Percentiles rank a stretch among this genome's conserved stretches.
Conservation (phyloP, 139 green algal genomes). For the Micractinium sp. region DNA sequence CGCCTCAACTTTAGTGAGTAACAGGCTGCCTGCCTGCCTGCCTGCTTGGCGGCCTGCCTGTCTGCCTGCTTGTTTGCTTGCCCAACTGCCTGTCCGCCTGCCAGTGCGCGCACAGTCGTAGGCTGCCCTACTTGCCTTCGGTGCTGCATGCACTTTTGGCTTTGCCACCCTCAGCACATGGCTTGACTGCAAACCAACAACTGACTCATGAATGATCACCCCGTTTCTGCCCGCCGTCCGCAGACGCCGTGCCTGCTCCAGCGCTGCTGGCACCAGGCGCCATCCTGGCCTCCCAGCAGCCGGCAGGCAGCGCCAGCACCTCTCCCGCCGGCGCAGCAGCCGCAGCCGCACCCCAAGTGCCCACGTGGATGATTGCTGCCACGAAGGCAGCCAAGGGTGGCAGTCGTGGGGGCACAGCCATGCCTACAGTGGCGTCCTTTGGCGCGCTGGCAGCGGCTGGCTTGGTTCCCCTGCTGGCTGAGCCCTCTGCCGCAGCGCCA, state of each 20-base stretch:
- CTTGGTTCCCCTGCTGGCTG: not conserved
- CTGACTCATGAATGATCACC: not conserved
- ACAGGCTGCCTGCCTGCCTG: no score
- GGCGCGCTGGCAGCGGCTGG: not conserved
- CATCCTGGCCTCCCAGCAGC: conserved; percentile 10
- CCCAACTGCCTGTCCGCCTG: no score
- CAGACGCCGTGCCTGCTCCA: not conserved
- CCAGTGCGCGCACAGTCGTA: no score
- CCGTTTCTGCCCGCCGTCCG: not conserved
- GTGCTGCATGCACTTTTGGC: not conserved
- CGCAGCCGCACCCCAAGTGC: not conserved
- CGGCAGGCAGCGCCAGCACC: not conserved
- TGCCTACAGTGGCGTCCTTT: not conserved
- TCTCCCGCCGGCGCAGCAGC: not conserved
- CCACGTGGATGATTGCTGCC: conserved; percentile 4
- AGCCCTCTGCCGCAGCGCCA: not conserved
- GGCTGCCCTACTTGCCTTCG: not conserved
- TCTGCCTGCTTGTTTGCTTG: not conserved
- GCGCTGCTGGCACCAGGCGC: not conserved
- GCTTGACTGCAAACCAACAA: not conserved
- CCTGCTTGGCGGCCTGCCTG: not conserved
- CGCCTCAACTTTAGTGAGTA: conserved; percentile 5
- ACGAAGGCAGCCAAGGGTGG: not conserved
- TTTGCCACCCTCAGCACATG: not conserved
- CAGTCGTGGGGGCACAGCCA: not conserved